Evolutionary conservation across 371 early-diverging fungal genomes (phyloP).

Genomic region (Mucor irregularis): DNA sequence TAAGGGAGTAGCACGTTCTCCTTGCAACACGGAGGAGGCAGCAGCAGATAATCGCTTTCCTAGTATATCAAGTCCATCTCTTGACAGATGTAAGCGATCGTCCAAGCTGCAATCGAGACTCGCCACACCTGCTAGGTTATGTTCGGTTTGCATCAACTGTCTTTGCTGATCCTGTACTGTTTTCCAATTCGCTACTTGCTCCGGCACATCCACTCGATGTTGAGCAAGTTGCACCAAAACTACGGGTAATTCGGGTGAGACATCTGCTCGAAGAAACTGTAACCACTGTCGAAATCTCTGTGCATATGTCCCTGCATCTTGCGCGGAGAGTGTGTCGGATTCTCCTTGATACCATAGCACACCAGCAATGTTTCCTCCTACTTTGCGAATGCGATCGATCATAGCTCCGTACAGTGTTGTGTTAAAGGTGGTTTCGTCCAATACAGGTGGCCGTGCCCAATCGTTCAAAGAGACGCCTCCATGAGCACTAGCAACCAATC

Average conservation of each 20-base stretch:
- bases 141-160: not conserved
- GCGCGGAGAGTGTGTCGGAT: slow-evolving; percentile 24
- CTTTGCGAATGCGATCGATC: slow-evolving; percentile 20
- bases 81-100: slow-evolving; percentile 41
- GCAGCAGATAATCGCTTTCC: slow-evolving; percentile 34
- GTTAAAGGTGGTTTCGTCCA: slow-evolving; percentile 5
- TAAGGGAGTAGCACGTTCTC: slow-evolving; percentile 1
- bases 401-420: slow-evolving; percentile 42
- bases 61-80: slow-evolving; percentile 15
- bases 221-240: slow-evolving; percentile 34
- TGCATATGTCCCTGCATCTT: slow-evolving; percentile 6
- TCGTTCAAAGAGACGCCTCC: slow-evolving; percentile 34
- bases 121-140: slow-evolving; percentile 17
- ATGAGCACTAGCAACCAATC: slow-evolving; percentile 44
- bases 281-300: slow-evolving; percentile 21
- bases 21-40: slow-evolving; percentile 5
- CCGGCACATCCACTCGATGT: slow-evolving; percentile 9
- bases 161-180: slow-evolving; percentile 29
- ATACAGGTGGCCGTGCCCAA: slow-evolving; percentile 23
- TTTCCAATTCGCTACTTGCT: slow-evolving; percentile 19
- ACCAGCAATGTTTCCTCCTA: slow-evolving; percentile 30
- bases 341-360: slow-evolving; percentile 52
- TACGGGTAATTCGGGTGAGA: slow-evolving; percentile 20
- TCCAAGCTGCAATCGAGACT: slow-evolving; percentile 37
- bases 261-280: slow-evolving; percentile 9